Evolutionary conservation across 2,329 filamentous ascomycete species (phyloP).

Genomic region (Aureobasidium subglaciale): DNA sequence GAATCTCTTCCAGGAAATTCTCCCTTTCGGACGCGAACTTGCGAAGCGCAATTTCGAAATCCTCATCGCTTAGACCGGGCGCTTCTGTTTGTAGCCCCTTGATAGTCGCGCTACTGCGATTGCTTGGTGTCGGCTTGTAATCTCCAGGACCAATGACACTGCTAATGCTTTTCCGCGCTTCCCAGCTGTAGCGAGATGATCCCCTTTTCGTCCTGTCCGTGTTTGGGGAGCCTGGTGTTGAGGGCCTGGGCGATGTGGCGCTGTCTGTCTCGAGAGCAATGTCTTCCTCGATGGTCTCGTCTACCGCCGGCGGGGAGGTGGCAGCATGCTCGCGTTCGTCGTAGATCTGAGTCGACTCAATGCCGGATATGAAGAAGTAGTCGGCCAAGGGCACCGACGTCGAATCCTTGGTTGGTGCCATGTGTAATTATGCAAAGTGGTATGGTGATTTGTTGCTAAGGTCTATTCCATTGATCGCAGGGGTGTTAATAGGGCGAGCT

Average conservation of each 20-base stretch:
- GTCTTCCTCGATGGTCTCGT: constrained; percentile 52
- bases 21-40: constrained; percentile 97
- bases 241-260: constrained; percentile 30
- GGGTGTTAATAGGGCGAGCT: not conserved
- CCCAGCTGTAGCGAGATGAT: constrained; percentile 38
- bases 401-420: constrained; percentile 15
- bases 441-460: not conserved
- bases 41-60: constrained; percentile 86
- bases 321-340: constrained; percentile 34
- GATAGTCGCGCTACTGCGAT: constrained; percentile 59
- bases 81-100: constrained; percentile 37
- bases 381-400: constrained; percentile 52
- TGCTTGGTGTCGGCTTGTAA: constrained; percentile 48
- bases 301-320: constrained; percentile 28
- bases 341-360: constrained; percentile 46
- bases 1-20: constrained; percentile 85
- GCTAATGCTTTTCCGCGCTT: constrained; percentile 45
- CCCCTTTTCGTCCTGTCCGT: constrained; percentile 31
- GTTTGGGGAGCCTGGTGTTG: constrained; percentile 37
- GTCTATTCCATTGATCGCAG: constrained; percentile 8
- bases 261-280: constrained; percentile 49
- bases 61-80: constrained; percentile 59
- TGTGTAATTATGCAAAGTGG: constrained; percentile 8
- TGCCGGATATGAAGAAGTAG: constrained; percentile 58
- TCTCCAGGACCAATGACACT: constrained; percentile 40